Conservation (phyloP, 139 green algal species). For the Chlorella ohadii region DNA sequence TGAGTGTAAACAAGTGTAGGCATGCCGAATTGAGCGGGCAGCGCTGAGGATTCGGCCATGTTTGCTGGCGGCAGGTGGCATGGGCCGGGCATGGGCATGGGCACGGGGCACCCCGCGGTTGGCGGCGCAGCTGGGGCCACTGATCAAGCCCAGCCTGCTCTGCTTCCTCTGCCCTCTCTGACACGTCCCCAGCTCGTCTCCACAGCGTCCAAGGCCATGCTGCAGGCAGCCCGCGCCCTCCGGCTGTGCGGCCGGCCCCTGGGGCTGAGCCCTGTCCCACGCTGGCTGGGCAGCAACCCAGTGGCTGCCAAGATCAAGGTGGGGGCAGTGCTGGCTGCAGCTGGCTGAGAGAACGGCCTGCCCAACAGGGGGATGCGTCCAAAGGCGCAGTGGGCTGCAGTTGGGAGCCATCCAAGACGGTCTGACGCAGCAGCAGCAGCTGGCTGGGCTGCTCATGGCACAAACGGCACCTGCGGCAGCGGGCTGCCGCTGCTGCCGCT, state of each 20-base stretch:
- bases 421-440: neutral
- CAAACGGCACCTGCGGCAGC: neutral
- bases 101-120: no score
- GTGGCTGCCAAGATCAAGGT: slow-evolving; percentile 2
- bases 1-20: neutral
- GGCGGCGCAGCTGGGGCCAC: neutral
- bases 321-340: neutral
- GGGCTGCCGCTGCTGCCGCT: neutral
- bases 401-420: neutral
- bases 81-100: no score
- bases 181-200: neutral
- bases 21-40: neutral
- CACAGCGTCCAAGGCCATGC: neutral
- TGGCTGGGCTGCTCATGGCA: neutral
- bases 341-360: no score
- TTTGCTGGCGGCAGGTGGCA: neutral
- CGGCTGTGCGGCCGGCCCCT: neutral
- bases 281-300: neutral
- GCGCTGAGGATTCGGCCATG: neutral
- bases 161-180: no score
- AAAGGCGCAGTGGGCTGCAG: no score
- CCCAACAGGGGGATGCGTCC: no score
- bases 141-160: neutral
- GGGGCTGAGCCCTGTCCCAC: neutral
- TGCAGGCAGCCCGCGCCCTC: neutral